A percentile compares a stretch with the other conserved stretches of the same genome.
Conservation (phyloP, 208 protist species). For the Tritrichomonas foetus region DNA sequence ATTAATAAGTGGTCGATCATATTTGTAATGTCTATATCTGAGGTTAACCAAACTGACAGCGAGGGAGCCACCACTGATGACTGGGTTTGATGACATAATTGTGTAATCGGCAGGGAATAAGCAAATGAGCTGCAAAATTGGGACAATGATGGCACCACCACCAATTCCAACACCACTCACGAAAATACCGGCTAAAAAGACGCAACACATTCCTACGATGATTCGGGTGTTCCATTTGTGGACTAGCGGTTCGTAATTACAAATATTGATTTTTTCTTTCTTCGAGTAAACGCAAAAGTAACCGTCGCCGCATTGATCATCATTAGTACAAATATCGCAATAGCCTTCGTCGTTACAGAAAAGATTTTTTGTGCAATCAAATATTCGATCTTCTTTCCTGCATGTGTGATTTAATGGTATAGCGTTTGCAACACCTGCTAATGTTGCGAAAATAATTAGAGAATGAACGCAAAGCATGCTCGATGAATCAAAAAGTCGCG, state of each 20-base stretch:
- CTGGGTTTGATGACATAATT: slow-evolving; percentile 43
- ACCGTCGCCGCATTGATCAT: not conserved
- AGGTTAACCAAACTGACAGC: slow-evolving; percentile 44
- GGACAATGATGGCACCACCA: slow-evolving; percentile 47
- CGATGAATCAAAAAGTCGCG: too few relatives aligned
- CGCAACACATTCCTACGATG: slow-evolving; percentile 2
- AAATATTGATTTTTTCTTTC: not conserved
- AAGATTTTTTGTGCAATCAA: not conserved
- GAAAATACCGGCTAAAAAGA: slow-evolving; percentile 36
- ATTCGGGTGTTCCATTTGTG: not conserved
- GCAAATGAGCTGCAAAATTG: slow-evolving; percentile 36
- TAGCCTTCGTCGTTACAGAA: not conserved
- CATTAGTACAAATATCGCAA: not conserved
- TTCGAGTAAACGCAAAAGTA: not conserved
- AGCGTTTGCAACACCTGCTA: not conserved
- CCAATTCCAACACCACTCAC: slow-evolving; percentile 42
- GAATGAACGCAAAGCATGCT: too few relatives aligned
- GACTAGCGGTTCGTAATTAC: not conserved
- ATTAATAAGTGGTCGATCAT: slow-evolving; percentile 44
- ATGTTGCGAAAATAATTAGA: too few relatives aligned
- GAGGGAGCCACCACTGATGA: slow-evolving; percentile 45
- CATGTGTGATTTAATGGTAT: not conserved
- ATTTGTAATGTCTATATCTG: not conserved
- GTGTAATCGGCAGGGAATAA: slow-evolving; percentile 32
- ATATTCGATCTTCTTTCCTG: not conserved